phyloP scores from a whole-genome alignment of 495 filamentous ascomycete genomes.

The Tuber microsphaerosporum region DNA sequence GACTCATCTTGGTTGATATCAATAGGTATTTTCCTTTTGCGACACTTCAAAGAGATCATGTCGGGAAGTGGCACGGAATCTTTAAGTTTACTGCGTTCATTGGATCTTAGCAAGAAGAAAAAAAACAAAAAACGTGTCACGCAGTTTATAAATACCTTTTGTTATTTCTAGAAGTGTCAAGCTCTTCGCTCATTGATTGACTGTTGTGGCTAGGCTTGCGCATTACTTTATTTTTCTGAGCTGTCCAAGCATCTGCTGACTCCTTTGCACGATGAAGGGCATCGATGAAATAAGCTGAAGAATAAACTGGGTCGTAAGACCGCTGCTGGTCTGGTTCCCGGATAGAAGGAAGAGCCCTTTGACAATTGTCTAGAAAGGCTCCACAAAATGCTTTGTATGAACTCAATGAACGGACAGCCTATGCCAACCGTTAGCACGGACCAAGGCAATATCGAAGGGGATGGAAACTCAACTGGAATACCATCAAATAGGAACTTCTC shows the following conservation, averaged over 20 bases:
- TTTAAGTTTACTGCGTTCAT: background rate
- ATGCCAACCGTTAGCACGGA: background rate
- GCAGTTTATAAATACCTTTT: background rate
- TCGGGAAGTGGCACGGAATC: background rate
- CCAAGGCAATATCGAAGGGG: background rate
- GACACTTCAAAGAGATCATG: background rate
- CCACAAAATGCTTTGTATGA: conserved; percentile 10
- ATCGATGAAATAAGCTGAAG: conserved; percentile 87
- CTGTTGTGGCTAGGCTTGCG: conserved; percentile 43
- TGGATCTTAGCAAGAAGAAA: background rate
- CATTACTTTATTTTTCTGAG: conserved; percentile 47
- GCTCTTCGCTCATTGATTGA: background rate
- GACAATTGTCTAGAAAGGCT: conserved; percentile 9
- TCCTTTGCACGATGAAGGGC: conserved; percentile 70
- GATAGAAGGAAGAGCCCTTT: conserved; percentile 6
- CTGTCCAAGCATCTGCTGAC: conserved; percentile 58
- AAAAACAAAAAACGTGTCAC: background rate
- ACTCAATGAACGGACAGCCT: background rate
- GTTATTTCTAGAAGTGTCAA: background rate
- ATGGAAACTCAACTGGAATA: background rate
- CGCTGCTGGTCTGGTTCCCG: conserved; percentile 70
- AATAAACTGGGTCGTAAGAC: conserved; percentile 77
- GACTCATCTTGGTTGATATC: background rate
- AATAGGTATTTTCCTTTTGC: background rate
- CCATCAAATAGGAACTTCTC: conserved; percentile 21